These are phyloP conservation scores for Penicillium sp. DNA, from an alignment of 2,329 filamentous ascomycete species.

Conservation along the genomic window DNA sequence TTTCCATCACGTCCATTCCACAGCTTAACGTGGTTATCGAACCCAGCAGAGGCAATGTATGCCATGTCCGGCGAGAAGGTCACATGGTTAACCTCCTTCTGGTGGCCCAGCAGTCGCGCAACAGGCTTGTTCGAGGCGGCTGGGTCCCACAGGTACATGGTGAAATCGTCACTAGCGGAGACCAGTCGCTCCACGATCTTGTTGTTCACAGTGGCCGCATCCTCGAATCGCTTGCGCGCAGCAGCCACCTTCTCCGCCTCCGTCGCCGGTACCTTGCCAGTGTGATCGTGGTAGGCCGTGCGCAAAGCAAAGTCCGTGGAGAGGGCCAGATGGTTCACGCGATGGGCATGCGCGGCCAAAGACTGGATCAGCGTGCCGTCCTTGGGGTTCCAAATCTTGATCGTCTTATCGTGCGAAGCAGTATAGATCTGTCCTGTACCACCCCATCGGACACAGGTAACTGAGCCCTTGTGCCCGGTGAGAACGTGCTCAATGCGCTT, in stretches of 20 bases:
- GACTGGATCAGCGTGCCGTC: constrained; percentile 80
- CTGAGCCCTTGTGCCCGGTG: constrained; percentile 83
- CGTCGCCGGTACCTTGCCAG: constrained; percentile 66
- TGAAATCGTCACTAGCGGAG: constrained; percentile 92
- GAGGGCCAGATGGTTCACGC: constrained; percentile 92
- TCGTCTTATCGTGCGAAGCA: constrained; percentile 84
- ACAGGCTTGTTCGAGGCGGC: constrained; percentile 77
- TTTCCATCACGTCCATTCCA: constrained; percentile 77
- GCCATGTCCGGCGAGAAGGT: constrained; percentile 88
- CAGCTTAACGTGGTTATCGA: constrained; percentile 93
- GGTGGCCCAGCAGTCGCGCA: constrained; percentile 86
- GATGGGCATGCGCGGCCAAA: constrained; percentile 81
- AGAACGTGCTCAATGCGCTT: constrained; percentile 79
- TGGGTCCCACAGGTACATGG: constrained; percentile 94
- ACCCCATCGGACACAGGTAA: constrained; percentile 93
- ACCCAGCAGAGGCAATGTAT: constrained; percentile 83
- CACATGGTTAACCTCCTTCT: constrained; percentile 96
- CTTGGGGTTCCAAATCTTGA: constrained; percentile 84
- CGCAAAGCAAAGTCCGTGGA: constrained; percentile 89
- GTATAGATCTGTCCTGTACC: constrained; percentile 85
- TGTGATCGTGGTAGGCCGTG: constrained; percentile 85
- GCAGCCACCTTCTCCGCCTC: constrained; percentile 72
- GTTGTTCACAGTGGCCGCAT: constrained; percentile 75
- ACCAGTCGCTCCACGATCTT: constrained; percentile 81
- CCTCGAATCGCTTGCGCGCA: constrained; percentile 80